Base-by-base conservation (phyloP, 768 basidiomycete species). In the Ephemerocybe angulata region DNA sequence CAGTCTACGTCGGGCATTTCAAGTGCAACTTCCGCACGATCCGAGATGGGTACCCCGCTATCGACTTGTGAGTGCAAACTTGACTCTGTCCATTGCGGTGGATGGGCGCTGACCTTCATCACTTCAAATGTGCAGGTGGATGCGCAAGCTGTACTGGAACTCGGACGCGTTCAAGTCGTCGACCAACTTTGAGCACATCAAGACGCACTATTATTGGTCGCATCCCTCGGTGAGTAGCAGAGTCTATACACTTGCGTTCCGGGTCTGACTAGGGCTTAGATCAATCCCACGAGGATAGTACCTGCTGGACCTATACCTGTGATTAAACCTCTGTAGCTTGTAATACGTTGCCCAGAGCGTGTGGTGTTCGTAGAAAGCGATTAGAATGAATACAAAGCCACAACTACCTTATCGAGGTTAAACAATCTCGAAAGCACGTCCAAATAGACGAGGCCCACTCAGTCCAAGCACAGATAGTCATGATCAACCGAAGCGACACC, bases 131-230 rank as follows among this genome's bases (percentile, higher is more conserved):
- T 8, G 15, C 22, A 87, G 85, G 31, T 95, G 92, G 89, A 63
- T 91, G 72, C 85, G 85, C 70, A 86, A 87, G 65, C 72, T 98
- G 19, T 98, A 99, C 77, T 98, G 93, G 94, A 88, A 87, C 58
- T 76, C 87, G 62, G 71, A 85, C 1, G 92, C 93, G 4, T 98
- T 99, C 84, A 85, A 86, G 68, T 80, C 84, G 5, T 85, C 87
- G n/a, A 95, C 94, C 35, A 77, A 94, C 66, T 98, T 98, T 66
- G 82, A 90, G 13, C 95, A 97, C 70, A 90, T 90, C 75, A 89
- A 89, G 72, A 82, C 79, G 1, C 81, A 84, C 62, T 88, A 88
- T 62, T 88, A 83, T 59, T 87, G 84, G 83, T 82, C 82, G 15
- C 38, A 41, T 88, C 68, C 75, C n/a, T n/a, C n/a, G n/a, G n/a